phyloP scores from a whole-genome alignment of 257 asterid species.

The Henckelia pumila region DNA sequence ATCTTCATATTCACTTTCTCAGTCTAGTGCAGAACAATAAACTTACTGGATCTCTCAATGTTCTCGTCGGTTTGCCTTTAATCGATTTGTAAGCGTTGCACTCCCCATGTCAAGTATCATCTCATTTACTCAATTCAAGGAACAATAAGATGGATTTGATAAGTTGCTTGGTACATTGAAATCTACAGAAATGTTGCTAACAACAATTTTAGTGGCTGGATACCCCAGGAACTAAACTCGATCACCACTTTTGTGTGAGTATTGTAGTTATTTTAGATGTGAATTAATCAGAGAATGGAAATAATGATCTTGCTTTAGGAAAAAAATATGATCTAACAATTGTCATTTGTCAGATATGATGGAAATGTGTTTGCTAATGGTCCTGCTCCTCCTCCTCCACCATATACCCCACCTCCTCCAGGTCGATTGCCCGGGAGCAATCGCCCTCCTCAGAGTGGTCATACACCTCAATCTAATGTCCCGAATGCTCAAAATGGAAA shows the following conservation, averaged over 20 bases:
- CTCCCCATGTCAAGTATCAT: slow-evolving; percentile 7
- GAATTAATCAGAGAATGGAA: neutral
- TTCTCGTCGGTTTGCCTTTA: slow-evolving; percentile 71
- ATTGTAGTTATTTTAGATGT: slow-evolving; percentile 19
- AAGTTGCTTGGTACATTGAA: neutral
- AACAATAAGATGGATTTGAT: slow-evolving; percentile 13
- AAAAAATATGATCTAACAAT: slow-evolving; percentile 21
- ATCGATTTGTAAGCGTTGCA: slow-evolving; percentile 64
- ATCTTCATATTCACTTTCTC: slow-evolving; percentile 35
- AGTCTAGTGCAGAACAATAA: slow-evolving; percentile 78
- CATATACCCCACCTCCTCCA: slow-evolving; percentile 82
- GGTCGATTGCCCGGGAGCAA: slow-evolving; percentile 49
- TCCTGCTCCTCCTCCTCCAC: slow-evolving; percentile 97
- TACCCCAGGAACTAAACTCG: slow-evolving; percentile 71
- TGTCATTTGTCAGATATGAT: slow-evolving; percentile 49
- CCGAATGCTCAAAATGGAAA: slow-evolving; percentile 38
- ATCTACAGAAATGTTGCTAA: slow-evolving; percentile 85
- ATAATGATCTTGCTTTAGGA: slow-evolving; percentile 15
- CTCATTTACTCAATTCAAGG: slow-evolving; percentile 18
- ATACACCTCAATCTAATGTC: slow-evolving; percentile 42
- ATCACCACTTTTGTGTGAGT: slow-evolving; percentile 81
- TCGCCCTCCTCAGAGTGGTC: slow-evolving; percentile 45
- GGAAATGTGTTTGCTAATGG: slow-evolving; percentile 81
- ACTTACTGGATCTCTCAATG: slow-evolving; percentile 73
- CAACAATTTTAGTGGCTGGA: slow-evolving; percentile 88